phyloP scores from a whole-genome alignment of 2,329 filamentous ascomycete species.

The Verticillium nonalfalfae region DNA sequence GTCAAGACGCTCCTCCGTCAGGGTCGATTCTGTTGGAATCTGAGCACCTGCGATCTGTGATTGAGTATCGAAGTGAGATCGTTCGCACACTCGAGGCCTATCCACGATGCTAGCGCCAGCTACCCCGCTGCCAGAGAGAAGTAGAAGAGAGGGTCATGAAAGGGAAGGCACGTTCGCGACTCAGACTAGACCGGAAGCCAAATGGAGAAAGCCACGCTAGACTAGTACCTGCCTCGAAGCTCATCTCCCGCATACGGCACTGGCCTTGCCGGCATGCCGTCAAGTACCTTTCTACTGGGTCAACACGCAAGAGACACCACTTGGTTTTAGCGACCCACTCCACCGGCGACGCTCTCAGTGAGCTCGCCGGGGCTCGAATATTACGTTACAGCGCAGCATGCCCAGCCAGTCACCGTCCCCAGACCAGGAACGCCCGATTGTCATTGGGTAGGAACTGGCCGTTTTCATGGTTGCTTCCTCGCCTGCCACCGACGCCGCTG shows the following conservation, averaged over 20 bases:
- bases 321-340: background rate
- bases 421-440: background rate
- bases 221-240: background rate
- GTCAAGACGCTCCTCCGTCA: too few relatives aligned
- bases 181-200: background rate
- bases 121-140: background rate
- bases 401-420: background rate
- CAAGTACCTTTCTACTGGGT: background rate
- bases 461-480: background rate
- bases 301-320: background rate
- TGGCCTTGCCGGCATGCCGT: background rate
- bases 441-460: background rate
- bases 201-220: background rate
- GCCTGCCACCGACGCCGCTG: background rate
- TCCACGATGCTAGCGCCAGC: background rate
- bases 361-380: slow-evolving; percentile 5
- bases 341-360: background rate
- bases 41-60: too few relatives aligned
- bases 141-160: background rate
- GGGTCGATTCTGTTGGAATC: too few relatives aligned
- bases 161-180: background rate
- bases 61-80: too few relatives aligned
- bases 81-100: background rate
- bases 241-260: background rate
- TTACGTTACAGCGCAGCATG: slow-evolving; percentile 10